phyloP scores from a whole-genome alignment of 768 basidiomycete genomes.

The Strobilomyces echinocephalus region DNA sequence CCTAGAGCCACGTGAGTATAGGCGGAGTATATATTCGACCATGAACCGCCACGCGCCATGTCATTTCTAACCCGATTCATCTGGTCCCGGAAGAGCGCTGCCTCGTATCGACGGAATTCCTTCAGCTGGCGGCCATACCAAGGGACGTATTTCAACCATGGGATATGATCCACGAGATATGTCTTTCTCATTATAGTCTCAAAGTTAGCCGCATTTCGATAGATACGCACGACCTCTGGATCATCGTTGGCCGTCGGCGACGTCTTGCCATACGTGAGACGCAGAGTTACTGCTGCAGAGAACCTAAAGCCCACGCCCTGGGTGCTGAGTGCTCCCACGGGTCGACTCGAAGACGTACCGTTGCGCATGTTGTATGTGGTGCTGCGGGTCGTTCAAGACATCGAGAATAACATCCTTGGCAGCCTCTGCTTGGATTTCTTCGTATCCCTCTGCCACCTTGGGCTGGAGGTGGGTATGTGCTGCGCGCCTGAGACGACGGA shows the following conservation, averaged over 20 bases:
- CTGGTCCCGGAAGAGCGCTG: conserved; percentile 24
- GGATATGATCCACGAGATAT: conserved; percentile 7
- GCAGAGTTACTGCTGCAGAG: conserved; percentile 20
- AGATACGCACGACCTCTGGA: background rate
- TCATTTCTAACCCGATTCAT: conserved; percentile 36
- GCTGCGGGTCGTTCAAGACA: conserved; percentile 14
- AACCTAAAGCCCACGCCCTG: conserved; percentile 15
- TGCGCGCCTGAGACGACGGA: background rate
- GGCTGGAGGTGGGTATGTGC: too few species aligned
- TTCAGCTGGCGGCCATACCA: conserved; percentile 51
- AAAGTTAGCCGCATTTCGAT: conserved; percentile 23
- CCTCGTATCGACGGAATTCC: conserved; percentile 47
- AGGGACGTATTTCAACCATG: conserved; percentile 43
- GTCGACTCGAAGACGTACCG: too few species aligned
- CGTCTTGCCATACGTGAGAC: conserved; percentile 26
- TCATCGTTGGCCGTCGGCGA: conserved; percentile 8
- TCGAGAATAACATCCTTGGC: conserved; percentile 23
- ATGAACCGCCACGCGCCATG: conserved; percentile 29
- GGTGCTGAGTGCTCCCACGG: conserved; percentile 45
- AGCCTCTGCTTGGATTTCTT: conserved; percentile 38
- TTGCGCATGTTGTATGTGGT: background rate
- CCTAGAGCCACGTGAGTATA: background rate
- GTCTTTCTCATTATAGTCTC: conserved; percentile 25
- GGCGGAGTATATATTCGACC: background rate
- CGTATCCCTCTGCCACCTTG: conserved; percentile 25